Base-by-base conservation (phyloP, 2,329 filamentous ascomycete species). In the Claviceps quebecensis region DNA sequence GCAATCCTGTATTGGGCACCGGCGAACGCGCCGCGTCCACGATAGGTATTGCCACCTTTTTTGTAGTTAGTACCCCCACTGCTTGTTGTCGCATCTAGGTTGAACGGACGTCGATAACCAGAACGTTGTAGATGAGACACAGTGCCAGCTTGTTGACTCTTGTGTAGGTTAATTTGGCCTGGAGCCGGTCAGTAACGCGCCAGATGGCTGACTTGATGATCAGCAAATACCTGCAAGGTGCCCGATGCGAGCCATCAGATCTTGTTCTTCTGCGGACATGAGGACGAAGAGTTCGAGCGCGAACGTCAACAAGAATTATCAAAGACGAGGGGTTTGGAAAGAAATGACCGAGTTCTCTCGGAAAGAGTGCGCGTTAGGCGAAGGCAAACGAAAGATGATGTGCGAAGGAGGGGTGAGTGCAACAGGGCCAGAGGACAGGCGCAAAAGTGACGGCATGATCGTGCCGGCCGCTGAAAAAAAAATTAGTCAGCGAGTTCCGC, bases 131-230 rank as follows among this genome's bases (percentile, higher is more conserved):
- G 60, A 26, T 49, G 56, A 45, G 59, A 50, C n/a, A 59, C 48
- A 34, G 67, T 53, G 41, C 70, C 71, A 37, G 71, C 63, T 56
- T 78, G 74, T 56, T 83, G 77, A 56, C 78, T 86, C 65, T 86
- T 89, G 69, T 86, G 83, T 49, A 82, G 80, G 64, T 89, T 89
- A 63, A 93, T 91, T 67, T 86, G 83, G 58, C 84, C 85, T 88
- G 23, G 56, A 9, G 40, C 41, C 55, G 56, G 54, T 63, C 50
- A 67, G 56, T 60, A 46, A 52, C 52, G 26, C 26, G 43, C 50
- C 38, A 16, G 26, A 45, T 29, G 37, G 11, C 36, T 11, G 14
- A 9, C 17, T 5, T 13, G 9, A 40, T 50, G 45, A 17, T 47
- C 34, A 34, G 44, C 17, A 62, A 67, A 45, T 63, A 75, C 74